Conservation (phyloP, 148 eudicot genomes). For the Spergularia bocconei region DNA sequence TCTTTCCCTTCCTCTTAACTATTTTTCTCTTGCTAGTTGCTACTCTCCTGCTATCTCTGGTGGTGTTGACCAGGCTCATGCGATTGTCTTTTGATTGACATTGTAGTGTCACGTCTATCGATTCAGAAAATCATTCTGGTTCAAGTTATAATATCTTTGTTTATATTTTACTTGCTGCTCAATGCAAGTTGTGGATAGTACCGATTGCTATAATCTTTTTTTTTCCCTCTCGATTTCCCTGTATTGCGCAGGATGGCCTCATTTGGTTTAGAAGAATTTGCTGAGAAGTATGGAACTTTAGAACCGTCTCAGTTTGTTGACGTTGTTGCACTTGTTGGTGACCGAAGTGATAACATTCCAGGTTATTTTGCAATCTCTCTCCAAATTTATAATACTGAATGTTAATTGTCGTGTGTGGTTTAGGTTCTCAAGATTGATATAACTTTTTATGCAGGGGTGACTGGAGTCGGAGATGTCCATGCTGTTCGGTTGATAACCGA, state of each 20-base stretch:
- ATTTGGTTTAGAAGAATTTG: constrained; percentile 92
- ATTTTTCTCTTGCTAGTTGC: neutral
- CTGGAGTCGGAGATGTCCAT: constrained; percentile 81
- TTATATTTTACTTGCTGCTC: neutral
- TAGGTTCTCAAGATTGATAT: constrained; percentile 9
- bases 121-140: neutral
- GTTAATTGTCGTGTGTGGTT: neutral
- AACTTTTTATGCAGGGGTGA: constrained; percentile 59
- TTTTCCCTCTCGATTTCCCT: neutral
- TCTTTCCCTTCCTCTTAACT: neutral
- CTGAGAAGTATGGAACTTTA: constrained; percentile 69
- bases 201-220: neutral
- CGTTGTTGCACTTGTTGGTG: constrained; percentile 82
- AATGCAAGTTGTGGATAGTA: neutral
- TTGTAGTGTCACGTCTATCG: neutral
- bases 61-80: neutral
- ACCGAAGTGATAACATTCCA: constrained; percentile 92
- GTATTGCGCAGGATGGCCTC: constrained; percentile 67
- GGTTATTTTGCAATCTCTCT: constrained; percentile 38
- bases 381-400: too few species aligned
- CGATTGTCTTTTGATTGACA: neutral
- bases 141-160: neutral
- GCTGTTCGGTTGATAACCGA: constrained; percentile 79
- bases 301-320: constrained; percentile 93
- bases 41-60: neutral